Evolutionary conservation across 2,329 filamentous ascomycete species (phyloP).

Genomic region (Fusarium euwallaceae): DNA sequence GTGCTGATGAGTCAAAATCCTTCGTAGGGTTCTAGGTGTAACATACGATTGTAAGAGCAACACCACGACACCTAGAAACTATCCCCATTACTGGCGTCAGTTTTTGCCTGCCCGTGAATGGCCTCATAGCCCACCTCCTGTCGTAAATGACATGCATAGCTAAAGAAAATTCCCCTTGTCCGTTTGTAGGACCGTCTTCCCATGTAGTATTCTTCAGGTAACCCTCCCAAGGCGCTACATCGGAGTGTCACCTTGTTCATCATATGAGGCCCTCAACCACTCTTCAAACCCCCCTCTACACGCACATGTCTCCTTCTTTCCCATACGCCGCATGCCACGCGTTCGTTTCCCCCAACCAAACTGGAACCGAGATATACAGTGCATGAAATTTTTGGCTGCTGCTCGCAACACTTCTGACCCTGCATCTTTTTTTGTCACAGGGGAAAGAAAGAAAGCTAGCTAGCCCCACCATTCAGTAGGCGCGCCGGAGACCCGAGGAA

Average conservation of each 20-base stretch:
- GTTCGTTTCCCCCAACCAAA: slow-evolving; percentile 21
- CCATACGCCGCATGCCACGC: slow-evolving; percentile 37
- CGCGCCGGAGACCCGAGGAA: slow-evolving; percentile 7
- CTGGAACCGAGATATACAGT: slow-evolving; percentile 22
- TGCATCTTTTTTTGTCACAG: slow-evolving; percentile 11
- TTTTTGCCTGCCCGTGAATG: slow-evolving; percentile 5
- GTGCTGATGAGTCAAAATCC: too few relatives aligned
- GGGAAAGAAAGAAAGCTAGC: background rate
- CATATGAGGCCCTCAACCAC: slow-evolving; percentile 14
- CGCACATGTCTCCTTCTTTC: background rate
- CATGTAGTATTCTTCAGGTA: slow-evolving; percentile 29
- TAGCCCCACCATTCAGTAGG: background rate
- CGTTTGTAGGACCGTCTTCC: background rate
- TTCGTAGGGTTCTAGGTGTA: background rate
- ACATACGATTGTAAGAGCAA: background rate
- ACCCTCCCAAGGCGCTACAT: slow-evolving; percentile 9
- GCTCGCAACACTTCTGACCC: background rate
- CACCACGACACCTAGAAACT: background rate
- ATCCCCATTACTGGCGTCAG: background rate
- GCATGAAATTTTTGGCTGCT: slow-evolving; percentile 18
- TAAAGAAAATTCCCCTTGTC: background rate
- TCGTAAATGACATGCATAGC: background rate
- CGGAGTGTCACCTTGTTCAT: slow-evolving; percentile 3
- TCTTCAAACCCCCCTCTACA: slow-evolving; percentile 1
- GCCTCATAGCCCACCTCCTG: slow-evolving; percentile 14